These are phyloP conservation scores for Scedosporium dehoogii DNA, from an alignment of 2,329 filamentous ascomycete species.

Conservation along the genomic window DNA sequence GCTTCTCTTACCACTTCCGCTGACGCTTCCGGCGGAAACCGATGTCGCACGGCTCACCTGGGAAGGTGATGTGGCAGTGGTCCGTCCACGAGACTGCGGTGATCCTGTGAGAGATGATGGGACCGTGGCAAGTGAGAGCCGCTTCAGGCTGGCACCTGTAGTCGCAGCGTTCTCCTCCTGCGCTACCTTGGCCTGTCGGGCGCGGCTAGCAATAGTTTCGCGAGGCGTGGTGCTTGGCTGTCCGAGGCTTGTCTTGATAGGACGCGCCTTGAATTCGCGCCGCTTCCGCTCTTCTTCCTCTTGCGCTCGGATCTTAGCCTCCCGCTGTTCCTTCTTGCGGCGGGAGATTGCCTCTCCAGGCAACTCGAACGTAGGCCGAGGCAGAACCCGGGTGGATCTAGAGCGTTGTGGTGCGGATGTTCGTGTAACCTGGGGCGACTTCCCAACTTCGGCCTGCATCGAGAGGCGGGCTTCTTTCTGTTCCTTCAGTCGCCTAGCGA, in stretches of 20 bases:
- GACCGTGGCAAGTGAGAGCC: constrained; percentile 13
- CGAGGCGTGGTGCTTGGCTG: constrained; percentile 35
- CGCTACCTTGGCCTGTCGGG: constrained; percentile 36
- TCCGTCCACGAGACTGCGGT: constrained; percentile 17
- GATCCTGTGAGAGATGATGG: constrained; percentile 7
- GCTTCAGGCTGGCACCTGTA: constrained; percentile 14
- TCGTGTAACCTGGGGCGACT: neutral
- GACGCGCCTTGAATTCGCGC: constrained; percentile 55
- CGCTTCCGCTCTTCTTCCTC: constrained; percentile 51
- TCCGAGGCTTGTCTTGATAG: constrained; percentile 35
- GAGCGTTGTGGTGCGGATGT: constrained; percentile 19
- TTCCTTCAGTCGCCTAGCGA: constrained; percentile 47
- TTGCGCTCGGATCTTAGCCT: constrained; percentile 43
- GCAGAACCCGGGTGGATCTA: constrained; percentile 41
- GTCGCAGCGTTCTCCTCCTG: constrained; percentile 16
- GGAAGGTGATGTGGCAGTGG: constrained; percentile 13
- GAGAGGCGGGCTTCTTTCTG: constrained; percentile 46
- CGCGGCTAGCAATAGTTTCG: constrained; percentile 48
- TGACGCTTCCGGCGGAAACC: constrained; percentile 32
- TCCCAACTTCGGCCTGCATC: constrained; percentile 16
- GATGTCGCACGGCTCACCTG: constrained; percentile 31
- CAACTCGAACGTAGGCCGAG: constrained; percentile 49
- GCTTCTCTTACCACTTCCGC: constrained; percentile 28
- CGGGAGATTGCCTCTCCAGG: constrained; percentile 52
- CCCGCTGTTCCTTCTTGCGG: constrained; percentile 44